Evolutionary conservation across 257 asterid genomes (phyloP), one percentile per base, ranked within the genome.

Genomic region (Primulina tabacum): DNA sequence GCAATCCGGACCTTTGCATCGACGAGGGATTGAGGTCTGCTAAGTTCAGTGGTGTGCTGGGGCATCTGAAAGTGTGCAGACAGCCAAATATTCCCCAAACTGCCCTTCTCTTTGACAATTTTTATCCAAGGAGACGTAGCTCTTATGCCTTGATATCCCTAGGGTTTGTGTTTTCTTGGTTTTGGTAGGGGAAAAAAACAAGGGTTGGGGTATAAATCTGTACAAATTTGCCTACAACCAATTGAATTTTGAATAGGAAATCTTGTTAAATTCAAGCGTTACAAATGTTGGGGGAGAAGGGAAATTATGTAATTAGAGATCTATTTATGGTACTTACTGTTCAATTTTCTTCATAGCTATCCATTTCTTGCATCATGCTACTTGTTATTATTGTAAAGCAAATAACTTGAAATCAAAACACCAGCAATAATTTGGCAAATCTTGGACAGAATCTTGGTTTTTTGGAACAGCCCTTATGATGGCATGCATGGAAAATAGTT

Each of bases 1-100:
- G 98, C 74, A 92, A 92, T 76, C 77, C 81, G 72, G 85, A 84
- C 76, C 87, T 92, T 74, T 92, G 98, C 37, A 60, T 79, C 16
- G 97, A 83, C 26, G 83, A 85, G 26, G 88, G 76, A 4, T 69
- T 83, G 70, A 75, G 64, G 76, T 82, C 77, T 75, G 80, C 81
- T 2, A 81, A 78, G 60, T 65, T 80, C 74, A 79, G 78, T 74
- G 78, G 74, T 61, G 68, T 60, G 47, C 18, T 81, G 69, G 86
- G 83, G 20, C 75, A 76, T 58, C 77, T 90, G 28, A 90, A 79
- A 66, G 69, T 79, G 34, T 90, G 97, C 76, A 72, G 74, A 38
- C 68, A 77, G 20, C 62, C 74, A 0, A 0, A 55, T 47, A 62
- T 79, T 78, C 78, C 87, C 80, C 70, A 78, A 72, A 78, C 79